Percentiles rank a stretch among this genome's conserved stretches.
phyloP scores from a whole-genome alignment of 176 grass and related monocot genomes.

The Melocanna baccifera region DNA sequence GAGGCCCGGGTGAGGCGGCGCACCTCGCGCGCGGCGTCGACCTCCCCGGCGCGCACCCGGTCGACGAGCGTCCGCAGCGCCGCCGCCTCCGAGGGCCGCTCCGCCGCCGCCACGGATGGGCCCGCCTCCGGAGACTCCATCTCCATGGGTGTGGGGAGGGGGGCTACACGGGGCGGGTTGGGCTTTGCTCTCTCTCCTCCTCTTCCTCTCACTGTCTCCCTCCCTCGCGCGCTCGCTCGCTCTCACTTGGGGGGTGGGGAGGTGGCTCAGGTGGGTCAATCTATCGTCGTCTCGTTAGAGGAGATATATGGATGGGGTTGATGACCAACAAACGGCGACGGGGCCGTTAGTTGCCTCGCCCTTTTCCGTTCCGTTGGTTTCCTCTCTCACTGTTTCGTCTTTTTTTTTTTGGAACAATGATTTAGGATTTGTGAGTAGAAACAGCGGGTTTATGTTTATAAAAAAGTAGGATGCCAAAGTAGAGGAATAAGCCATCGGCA shows the following conservation, averaged over 20 bases:
- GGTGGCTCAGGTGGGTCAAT: neutral
- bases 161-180: neutral
- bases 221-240: neutral
- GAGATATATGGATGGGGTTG: neutral
- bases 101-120: slow-evolving; percentile 19
- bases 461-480: too few relatives aligned
- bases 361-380: neutral
- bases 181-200: neutral
- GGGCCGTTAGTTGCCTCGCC: neutral
- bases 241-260: too few relatives aligned
- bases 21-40: slow-evolving; percentile 77
- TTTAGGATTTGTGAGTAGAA: neutral
- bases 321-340: neutral
- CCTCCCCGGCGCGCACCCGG: slow-evolving; percentile 45
- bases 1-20: slow-evolving; percentile 69
- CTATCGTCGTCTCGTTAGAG: slow-evolving; percentile 27
- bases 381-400: neutral
- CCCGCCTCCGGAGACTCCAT: slow-evolving; percentile 39
- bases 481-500: too few relatives aligned
- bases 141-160: neutral
- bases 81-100: slow-evolving; percentile 46
- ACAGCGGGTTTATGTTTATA: neutral
- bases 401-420: neutral
- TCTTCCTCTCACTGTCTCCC: neutral
- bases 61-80: slow-evolving; percentile 52